Evolutionary conservation across 2,329 filamentous ascomycete species (phyloP).

Genomic region (Nigrospora osmanthi): DNA sequence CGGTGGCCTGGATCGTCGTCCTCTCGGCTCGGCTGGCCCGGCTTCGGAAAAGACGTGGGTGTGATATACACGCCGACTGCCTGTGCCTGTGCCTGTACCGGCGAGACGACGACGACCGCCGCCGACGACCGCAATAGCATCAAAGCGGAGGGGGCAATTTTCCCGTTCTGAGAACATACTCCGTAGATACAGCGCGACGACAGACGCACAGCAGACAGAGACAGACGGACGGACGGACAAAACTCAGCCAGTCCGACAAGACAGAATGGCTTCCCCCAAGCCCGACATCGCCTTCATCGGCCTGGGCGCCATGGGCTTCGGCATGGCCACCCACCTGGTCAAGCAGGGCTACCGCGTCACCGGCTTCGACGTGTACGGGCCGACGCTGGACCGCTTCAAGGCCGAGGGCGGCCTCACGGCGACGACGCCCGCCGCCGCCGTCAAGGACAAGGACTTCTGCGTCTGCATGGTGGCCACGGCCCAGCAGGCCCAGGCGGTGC

Average conservation of each 20-base stretch:
- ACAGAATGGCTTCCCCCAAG: constrained; percentile 22
- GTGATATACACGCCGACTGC: too few relatives aligned
- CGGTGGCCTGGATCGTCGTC: too few relatives aligned
- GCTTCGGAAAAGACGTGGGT: too few relatives aligned
- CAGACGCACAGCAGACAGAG: too few relatives aligned
- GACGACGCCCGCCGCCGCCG: constrained; percentile 53
- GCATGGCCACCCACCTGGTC: constrained; percentile 70
- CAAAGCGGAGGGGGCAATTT: too few relatives aligned
- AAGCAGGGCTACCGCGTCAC: constrained; percentile 59
- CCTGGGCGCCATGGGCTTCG: constrained; percentile 75
- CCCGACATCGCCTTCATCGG: constrained; percentile 57
- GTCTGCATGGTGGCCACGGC: constrained; percentile 73
- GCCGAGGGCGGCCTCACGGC: constrained; percentile 53
- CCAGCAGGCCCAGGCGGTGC: constrained; percentile 56
- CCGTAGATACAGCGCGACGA: too few relatives aligned
- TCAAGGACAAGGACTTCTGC: constrained; percentile 50
- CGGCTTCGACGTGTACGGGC: constrained; percentile 63
- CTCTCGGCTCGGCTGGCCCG: too few relatives aligned
- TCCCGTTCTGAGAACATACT: too few relatives aligned
- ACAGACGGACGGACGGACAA: too few relatives aligned
- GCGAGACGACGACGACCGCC: too few relatives aligned
- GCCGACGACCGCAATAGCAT: too few relatives aligned
- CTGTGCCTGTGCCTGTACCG: too few relatives aligned
- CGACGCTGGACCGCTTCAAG: constrained; percentile 58
- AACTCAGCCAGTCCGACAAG: not conserved